Evolutionary conservation across 2,329 filamentous ascomycete genomes (phyloP), one percentile per base, ranked within the genome.

Genomic region (Elsinoe australis): DNA sequence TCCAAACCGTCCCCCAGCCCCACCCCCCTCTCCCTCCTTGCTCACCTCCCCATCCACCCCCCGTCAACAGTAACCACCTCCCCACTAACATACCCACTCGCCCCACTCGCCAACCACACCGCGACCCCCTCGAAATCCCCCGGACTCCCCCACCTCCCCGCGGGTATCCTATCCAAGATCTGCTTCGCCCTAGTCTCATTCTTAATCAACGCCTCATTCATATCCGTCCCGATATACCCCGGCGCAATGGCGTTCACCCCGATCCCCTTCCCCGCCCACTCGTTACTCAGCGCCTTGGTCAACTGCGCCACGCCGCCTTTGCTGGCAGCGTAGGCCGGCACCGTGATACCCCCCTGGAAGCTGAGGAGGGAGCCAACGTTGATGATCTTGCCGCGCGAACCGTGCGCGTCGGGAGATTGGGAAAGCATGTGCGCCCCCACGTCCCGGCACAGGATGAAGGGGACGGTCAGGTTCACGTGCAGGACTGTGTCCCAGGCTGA

Each of bases 221-320:
- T 95, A 52, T 95, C 88, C n/a, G 88, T 95, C 42, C 78, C 85
- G 57, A 94, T 86, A 65, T 95, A 95, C 0, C 88, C 88, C 0
- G 88, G 88, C 2, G 88, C 87, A 60, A 95, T 86, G 5, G 84
- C 86, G 64, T 95, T 95, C 32, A 95, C 87, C 1, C 77, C 86
- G 53, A 95, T 75, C 2, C 87, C 87, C 59, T 80, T 76, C n/a
- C 71, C 65, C 0, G 82, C 79, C 88, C 88, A 95, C 68, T 94
- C 86, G 62, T 95, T 95, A 38, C 82, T 80, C 50, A 95, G 72
- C 19, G 83, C 82, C 69, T 92, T 94, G 45, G 87, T 94, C 51
- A 94, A 67, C 68, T 94, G 87, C 4, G 79, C 83, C 0, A 95
- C 81, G 6, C 85, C 88, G 35, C 87, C 88, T 67, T 95, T 95